These are phyloP conservation scores for Lactifluus echinatus DNA, from an alignment of 768 basidiomycete species.

Conservation along the genomic window DNA sequence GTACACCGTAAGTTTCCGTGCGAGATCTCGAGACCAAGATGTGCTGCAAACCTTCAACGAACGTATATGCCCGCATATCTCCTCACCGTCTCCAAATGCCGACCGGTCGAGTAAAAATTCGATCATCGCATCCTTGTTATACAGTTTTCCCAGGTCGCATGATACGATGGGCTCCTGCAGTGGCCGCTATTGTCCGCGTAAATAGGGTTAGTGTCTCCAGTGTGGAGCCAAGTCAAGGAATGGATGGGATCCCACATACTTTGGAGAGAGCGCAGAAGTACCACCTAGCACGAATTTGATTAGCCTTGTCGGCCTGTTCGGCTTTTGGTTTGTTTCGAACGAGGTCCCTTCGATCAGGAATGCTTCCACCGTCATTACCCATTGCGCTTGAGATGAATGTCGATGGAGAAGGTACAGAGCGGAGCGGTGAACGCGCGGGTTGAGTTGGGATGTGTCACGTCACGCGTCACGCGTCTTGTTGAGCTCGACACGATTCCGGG, in stretches of 20 bases:
- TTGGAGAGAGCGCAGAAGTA: conserved; percentile 94
- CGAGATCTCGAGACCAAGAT: neutral
- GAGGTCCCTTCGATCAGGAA: conserved; percentile 74
- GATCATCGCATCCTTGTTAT: conserved; percentile 92
- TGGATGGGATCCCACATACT: too few relatives aligned
- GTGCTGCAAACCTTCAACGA: conserved; percentile 66
- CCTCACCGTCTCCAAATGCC: conserved; percentile 83
- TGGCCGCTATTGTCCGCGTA: conserved; percentile 43
- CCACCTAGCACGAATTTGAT: conserved; percentile 82
- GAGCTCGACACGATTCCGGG: neutral
- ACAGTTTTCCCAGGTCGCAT: conserved; percentile 87
- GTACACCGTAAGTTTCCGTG: neutral
- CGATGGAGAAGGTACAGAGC: neutral
- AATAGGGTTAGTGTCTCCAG: too few relatives aligned
- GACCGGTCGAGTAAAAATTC: conserved; percentile 81
- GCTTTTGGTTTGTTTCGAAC: conserved; percentile 70
- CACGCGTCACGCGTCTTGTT: conserved; percentile 1
- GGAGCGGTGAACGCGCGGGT: neutral
- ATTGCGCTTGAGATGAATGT: conserved; percentile 32
- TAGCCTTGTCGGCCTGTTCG: conserved; percentile 85
- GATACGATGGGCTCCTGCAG: conserved; percentile 86
- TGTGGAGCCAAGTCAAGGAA: too few relatives aligned
- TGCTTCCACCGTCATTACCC: conserved; percentile 88
- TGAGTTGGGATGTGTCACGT: neutral
- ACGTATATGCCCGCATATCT: conserved; percentile 87